A percentile compares a stretch with the other conserved stretches of the same genome.
Evolutionary conservation across 306 rosid species (phyloP).

Genomic region (Medicago ruthenica): DNA sequence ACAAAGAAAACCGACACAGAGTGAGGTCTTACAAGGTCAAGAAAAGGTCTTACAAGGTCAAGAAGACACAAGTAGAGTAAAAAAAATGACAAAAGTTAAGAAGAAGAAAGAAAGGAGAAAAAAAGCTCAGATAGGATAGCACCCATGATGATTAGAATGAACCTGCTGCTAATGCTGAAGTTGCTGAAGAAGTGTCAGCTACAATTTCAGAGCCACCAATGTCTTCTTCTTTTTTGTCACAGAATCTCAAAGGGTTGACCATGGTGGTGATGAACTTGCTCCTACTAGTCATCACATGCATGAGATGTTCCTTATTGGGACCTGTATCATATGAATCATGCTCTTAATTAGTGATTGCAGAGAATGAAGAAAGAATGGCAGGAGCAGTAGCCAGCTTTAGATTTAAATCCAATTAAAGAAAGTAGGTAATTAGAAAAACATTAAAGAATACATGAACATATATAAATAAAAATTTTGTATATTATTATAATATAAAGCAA

Average conservation of each 20-base stretch:
- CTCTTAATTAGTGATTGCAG: constrained; percentile 45
- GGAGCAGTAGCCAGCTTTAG: constrained; percentile 51
- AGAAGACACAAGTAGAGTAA: constrained; percentile 55
- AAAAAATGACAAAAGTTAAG: background rate
- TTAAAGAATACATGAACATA: background rate
- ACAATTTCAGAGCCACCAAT: constrained; percentile 47
- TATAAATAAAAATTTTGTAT: background rate
- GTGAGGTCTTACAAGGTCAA: constrained; percentile 95
- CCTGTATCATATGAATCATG: constrained; percentile 51
- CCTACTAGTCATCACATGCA: constrained; percentile 46
- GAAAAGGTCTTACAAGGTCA: constrained; percentile 99
- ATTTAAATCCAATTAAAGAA: no score
- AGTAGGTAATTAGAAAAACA: background rate
- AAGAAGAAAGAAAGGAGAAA: background rate
- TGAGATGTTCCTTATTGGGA: constrained; percentile 33
- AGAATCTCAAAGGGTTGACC: constrained; percentile 47
- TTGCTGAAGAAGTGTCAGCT: constrained; percentile 28
- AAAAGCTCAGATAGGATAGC: constrained; percentile 98
- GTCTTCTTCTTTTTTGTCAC: constrained; percentile 43
- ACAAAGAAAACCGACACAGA: constrained; percentile 28
- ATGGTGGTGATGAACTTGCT: constrained; percentile 34
- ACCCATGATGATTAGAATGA: constrained; percentile 48
- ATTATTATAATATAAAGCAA: constrained; percentile 40
- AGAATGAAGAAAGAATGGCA: constrained; percentile 52
- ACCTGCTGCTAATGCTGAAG: constrained; percentile 10